Evolutionary conservation across 2,329 filamentous ascomycete species (phyloP).

Genomic region (Graphilbum ipis-grandicollis): DNA sequence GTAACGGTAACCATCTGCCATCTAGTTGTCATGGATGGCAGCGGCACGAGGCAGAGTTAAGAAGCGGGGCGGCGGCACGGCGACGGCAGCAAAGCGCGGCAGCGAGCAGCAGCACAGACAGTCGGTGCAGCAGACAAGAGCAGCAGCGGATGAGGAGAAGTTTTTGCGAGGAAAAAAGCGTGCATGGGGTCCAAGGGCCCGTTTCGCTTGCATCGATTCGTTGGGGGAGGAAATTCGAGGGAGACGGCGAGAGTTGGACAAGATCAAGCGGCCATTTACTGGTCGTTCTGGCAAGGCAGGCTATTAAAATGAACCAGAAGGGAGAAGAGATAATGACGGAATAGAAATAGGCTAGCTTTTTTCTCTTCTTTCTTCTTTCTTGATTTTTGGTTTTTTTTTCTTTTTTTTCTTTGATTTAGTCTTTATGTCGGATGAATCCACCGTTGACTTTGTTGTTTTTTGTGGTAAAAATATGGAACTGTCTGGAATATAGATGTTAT

Average conservation of each 20-base stretch:
- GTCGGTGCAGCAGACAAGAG: neutral
- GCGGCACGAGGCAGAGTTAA: neutral
- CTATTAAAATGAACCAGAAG: too few relatives aligned
- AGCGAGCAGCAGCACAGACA: neutral
- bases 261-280: constrained; percentile 5
- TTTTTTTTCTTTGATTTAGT: neutral
- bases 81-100: neutral
- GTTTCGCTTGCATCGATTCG: constrained; percentile 9
- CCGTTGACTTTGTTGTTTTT: too few relatives aligned
- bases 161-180: neutral
- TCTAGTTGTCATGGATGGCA: constrained; percentile 28
- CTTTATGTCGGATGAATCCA: too few relatives aligned
- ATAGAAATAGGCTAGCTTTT: too few relatives aligned
- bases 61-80: neutral
- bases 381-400: neutral
- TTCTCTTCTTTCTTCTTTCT: neutral
- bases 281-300: too few relatives aligned
- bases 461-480: too few relatives aligned
- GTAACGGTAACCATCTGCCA: constrained; percentile 54
- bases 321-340: too few relatives aligned
- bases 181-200: constrained; percentile 5
- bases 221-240: neutral
- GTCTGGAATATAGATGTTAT: too few relatives aligned
- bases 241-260: neutral
- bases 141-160: neutral